Evolutionary conservation across 2,329 filamentous ascomycete genomes (phyloP), one percentile per base, ranked within the genome.

Genomic region (Aureobasidium sp.): DNA sequence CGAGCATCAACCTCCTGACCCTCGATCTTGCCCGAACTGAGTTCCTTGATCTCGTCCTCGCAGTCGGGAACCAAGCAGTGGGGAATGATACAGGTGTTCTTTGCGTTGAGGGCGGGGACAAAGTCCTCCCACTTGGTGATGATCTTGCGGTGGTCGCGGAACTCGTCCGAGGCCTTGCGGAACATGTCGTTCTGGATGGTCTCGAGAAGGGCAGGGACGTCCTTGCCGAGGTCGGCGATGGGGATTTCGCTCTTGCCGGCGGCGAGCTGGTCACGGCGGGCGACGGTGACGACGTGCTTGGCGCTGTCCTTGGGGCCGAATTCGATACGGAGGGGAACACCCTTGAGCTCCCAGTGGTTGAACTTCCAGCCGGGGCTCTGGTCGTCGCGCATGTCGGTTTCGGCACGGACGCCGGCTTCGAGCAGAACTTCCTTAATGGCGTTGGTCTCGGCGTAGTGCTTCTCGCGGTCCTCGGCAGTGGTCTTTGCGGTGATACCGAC

Each of bases 311-410:
- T 96, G 70, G 94, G 93, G 6, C 95, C 95, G 71, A 96, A 96
- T 76, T 99, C 94, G 63, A 99, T 83, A 63, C 94, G 89, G 41
- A 99, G 84, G 50, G 95, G 94, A 45, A 97, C 89, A 73, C 95
- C 94, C 78, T 93, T 95, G 69, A 97, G 83, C 76, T 99, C 95
- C 91, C 91, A 97, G 77, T 99, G 92, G 77, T 95, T 96, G 81
- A 99, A 99, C 77, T 99, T 99, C 87, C 89, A 97, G 66, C 91
- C 91, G 42, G 94, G 92, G 64, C 91, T 86, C 75, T 97, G 96
- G 67, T 89, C 89, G 57, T 97, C 93, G 63, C 95, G 87, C 73
- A 86, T 83, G 73, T 99, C 94, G 57, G 87, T 84, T 66, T 95
- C 88, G 63, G 85, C 84, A 62, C 94, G 89, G 42, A 99, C 80